Percentiles rank a stretch among this genome's conserved stretches.
Evolutionary conservation across 2,329 filamentous ascomycete genomes (phyloP).

Genomic region (Trichoderma koningii): DNA sequence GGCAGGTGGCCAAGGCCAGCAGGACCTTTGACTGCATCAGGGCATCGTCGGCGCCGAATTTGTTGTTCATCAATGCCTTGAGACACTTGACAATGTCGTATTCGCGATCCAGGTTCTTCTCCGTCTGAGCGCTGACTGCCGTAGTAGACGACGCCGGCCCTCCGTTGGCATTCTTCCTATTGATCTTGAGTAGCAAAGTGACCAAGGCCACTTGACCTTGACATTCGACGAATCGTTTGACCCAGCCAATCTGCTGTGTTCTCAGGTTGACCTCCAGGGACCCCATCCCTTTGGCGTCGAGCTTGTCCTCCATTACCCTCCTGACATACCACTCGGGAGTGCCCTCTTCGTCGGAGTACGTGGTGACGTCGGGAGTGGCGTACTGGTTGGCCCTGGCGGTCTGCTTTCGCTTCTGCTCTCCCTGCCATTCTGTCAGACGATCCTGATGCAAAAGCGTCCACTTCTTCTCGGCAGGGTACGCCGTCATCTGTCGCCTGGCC

Average conservation of each 20-base stretch:
- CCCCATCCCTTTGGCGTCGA: constrained; percentile 86
- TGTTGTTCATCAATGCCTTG: constrained; percentile 98
- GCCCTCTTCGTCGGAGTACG: constrained; percentile 87
- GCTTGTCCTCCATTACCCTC: constrained; percentile 92
- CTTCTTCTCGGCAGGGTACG: constrained; percentile 91
- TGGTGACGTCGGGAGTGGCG: constrained; percentile 68
- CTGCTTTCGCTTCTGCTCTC: constrained; percentile 84
- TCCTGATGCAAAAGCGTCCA: constrained; percentile 98
- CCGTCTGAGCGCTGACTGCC: constrained; percentile 56
- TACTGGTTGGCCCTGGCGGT: constrained; percentile 73
- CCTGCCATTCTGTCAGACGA: constrained; percentile 87
- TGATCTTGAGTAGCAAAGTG: constrained; percentile 90
- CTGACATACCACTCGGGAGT: constrained; percentile 98
- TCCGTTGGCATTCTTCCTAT: constrained; percentile 77
- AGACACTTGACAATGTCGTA: constrained; percentile 98
- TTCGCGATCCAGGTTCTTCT: constrained; percentile 85
- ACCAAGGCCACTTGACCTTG: constrained; percentile 96
- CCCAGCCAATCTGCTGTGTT: constrained; percentile 97
- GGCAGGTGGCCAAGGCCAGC: constrained; percentile 79
- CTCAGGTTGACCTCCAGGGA: constrained; percentile 92
- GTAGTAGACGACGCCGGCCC: constrained; percentile 60
- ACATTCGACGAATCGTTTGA: constrained; percentile 93
- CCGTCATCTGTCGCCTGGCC: constrained; percentile 91
- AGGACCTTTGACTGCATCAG: constrained; percentile 87
- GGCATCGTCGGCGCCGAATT: constrained; percentile 96